Base-by-base conservation (phyloP, 1,139 yeast species). In the Spencermartinsiella ligniputridi region DNA sequence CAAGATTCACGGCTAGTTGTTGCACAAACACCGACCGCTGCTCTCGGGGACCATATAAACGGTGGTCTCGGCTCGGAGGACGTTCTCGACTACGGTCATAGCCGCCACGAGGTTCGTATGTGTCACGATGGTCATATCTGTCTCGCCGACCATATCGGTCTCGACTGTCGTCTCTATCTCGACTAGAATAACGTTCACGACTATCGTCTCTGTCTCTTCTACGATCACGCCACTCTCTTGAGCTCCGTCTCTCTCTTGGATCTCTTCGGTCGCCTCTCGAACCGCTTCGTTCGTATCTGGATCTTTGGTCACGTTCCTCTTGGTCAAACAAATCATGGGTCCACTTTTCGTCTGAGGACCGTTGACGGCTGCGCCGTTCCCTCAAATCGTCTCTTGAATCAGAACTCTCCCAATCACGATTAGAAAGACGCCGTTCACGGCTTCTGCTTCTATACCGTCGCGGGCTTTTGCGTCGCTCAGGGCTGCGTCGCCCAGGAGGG, bases 11-110 rank as follows among this genome's bases (percentile, higher is more conserved):
- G 1, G 71, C 67, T 21, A 67, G 52, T 41, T 67, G 71, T 45
- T 62, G 68, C 1, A 66, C 70, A 52, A 66, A 66, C 17, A 67
- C 66, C 1, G 71, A 67, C 15, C 70, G 53, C 35, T 57, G 52
- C 45, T 65, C 70, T 13, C 68, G 54, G 27, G 62, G 64, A 1
- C 21, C 39, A 15, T 21, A 22, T 36, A n/a, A n/a, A n/a, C n/a
- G n/a, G n/a, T n/a, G 9, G 29, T 6, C 13, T 36, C 29, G n/a
- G n/a, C n/a, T n/a, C n/a, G n/a, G n/a, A n/a, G n/a, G n/a, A n/a
- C 9, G 25, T 19, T 24, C 35, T 27, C 40, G 33, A 21, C 35
- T 15, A 8, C 40, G 15, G 22, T 40, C 17, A 15, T 17, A 17
- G 11, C 42, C 40, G 12, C 39, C 22, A 13, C 43, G 49, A n/a